These are phyloP conservation scores for Penicillium maclennaniae DNA, from an alignment of 495 filamentous ascomycete species.

Conservation along the genomic window DNA sequence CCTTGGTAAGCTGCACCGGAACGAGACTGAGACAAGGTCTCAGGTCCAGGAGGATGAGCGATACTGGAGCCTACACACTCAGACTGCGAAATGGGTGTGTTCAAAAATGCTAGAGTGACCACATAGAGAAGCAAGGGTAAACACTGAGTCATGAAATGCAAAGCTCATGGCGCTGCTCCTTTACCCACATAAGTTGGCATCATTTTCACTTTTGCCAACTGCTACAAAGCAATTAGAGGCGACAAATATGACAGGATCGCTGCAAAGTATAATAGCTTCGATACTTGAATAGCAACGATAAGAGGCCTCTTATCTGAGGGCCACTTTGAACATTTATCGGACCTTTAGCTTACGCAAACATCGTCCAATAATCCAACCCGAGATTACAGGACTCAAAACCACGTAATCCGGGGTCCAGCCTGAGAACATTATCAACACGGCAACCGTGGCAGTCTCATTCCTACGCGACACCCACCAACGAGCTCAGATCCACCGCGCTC, in stretches of 20 bases:
- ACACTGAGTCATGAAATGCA: neutral
- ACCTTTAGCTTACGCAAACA: neutral
- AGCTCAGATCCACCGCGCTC: neutral
- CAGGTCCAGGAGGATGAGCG: constrained; percentile 32
- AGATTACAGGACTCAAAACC: constrained; percentile 12
- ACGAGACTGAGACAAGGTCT: constrained; percentile 23
- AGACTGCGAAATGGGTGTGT: constrained; percentile 74
- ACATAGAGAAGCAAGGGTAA: neutral
- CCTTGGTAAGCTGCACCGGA: constrained; percentile 38
- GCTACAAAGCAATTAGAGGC: too few relatives aligned
- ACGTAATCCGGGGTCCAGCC: neutral
- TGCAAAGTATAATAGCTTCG: too few relatives aligned
- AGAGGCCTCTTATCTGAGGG: neutral
- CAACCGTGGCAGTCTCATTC: neutral
- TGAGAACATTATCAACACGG: neutral
- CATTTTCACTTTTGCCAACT: too few relatives aligned
- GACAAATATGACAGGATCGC: too few relatives aligned
- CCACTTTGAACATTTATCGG: neutral
- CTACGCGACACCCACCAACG: neutral
- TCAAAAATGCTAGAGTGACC: constrained; percentile 29
- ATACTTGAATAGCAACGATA: neutral
- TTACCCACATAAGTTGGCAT: too few relatives aligned
- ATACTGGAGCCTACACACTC: constrained; percentile 63
- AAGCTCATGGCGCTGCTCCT: too few relatives aligned
- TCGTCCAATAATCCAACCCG: neutral